phyloP scores from a whole-genome alignment of 2,329 filamentous ascomycete genomes.

The Emericellopsis atlantica region DNA sequence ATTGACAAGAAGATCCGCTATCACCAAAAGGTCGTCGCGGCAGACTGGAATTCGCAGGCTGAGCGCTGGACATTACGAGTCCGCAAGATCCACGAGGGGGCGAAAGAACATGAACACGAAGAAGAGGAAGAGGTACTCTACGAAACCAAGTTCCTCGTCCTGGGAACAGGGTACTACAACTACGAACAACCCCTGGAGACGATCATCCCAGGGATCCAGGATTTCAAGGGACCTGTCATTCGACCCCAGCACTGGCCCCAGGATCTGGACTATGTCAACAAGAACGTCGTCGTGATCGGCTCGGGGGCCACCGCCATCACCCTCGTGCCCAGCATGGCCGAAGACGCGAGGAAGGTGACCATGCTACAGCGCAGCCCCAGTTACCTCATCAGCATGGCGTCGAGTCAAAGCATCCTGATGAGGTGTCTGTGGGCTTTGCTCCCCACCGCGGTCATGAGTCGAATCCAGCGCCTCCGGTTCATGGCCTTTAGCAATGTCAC shows the following conservation, averaged over 20 bases:
- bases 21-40: constrained; percentile 27
- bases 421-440: constrained; percentile 26
- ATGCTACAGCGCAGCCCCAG: constrained; percentile 72
- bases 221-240: constrained; percentile 50
- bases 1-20: constrained; percentile 42
- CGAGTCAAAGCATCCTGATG: constrained; percentile 7
- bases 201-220: constrained; percentile 52
- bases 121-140: constrained; percentile 8
- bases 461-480: constrained; percentile 24
- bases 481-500: constrained; percentile 6
- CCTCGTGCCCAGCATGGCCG: constrained; percentile 55
- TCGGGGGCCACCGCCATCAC: constrained; percentile 72
- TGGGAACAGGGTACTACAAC: constrained; percentile 58
- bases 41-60: constrained; percentile 10
- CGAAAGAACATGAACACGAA: constrained; percentile 7
- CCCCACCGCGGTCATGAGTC: constrained; percentile 31
- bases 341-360: constrained; percentile 54
- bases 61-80: constrained; percentile 15
- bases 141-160: constrained; percentile 42
- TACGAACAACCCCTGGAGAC: constrained; percentile 50
- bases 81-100: background rate
- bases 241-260: constrained; percentile 72
- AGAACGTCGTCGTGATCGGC: constrained; percentile 61
- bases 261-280: constrained; percentile 50
- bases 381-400: constrained; percentile 48